phyloP scores from a whole-genome alignment of 2,329 filamentous ascomycete species.

The Ophiosphaerella narmari region DNA sequence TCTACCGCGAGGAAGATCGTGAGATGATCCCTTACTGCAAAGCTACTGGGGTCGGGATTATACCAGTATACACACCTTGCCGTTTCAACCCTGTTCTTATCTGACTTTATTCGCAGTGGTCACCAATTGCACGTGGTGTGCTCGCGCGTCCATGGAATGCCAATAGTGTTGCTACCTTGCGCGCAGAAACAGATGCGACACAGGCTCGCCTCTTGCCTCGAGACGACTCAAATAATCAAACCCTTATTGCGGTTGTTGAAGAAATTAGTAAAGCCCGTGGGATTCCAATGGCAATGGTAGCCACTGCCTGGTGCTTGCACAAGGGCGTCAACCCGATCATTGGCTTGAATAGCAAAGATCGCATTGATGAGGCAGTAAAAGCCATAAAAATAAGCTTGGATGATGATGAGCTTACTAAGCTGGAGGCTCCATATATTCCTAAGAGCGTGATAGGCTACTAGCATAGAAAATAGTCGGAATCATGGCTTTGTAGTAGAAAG shows the following conservation, averaged over 20 bases:
- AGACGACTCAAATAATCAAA: neutral
- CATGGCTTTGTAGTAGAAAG: too few species aligned
- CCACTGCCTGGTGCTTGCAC: slow-evolving; percentile 19
- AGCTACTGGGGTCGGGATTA: neutral
- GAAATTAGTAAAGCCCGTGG: neutral
- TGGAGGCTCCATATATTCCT: neutral
- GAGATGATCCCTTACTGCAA: slow-evolving; percentile 35
- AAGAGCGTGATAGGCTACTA: too few species aligned
- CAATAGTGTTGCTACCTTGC: neutral
- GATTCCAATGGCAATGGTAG: slow-evolving; percentile 16
- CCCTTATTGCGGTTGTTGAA: neutral
- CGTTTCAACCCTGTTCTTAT: neutral
- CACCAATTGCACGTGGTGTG: neutral
- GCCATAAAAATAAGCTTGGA: neutral
- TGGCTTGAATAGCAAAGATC: slow-evolving; percentile 20
- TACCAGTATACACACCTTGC: neutral
- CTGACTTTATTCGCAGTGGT: neutral
- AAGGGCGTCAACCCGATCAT: slow-evolving; percentile 25
- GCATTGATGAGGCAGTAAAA: slow-evolving; percentile 27
- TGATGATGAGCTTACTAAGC: neutral
- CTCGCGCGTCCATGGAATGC: neutral
- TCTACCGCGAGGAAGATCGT: slow-evolving; percentile 56
- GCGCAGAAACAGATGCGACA: neutral
- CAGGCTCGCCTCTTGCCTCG: too few species aligned
- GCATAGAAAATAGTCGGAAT: too few species aligned